Conservation (phyloP, 768 basidiomycete species). For the Asterophora parasitica region DNA sequence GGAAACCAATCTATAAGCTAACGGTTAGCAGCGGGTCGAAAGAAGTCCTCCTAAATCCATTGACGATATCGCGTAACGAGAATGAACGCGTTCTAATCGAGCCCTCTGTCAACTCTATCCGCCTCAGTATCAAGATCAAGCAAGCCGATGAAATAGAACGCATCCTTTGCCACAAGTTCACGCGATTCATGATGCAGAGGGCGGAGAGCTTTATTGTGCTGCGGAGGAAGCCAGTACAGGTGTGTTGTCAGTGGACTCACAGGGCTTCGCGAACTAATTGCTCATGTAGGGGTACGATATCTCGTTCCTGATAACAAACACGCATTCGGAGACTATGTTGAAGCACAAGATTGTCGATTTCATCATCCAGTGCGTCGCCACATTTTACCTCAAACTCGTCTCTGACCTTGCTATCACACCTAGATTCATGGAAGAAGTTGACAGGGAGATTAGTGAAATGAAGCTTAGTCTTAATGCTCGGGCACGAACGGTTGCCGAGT, state of each 20-base stretch:
- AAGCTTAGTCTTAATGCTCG: conserved; percentile 94
- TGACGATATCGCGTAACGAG: conserved; percentile 95
- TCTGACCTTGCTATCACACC: conserved; percentile 1
- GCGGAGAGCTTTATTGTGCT: conserved; percentile 97
- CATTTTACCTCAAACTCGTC: conserved; percentile 2
- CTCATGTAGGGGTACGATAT: conserved; percentile 90
- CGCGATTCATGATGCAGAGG: conserved; percentile 97
- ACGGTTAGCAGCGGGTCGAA: conserved; percentile 64
- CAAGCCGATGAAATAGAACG: conserved; percentile 99
- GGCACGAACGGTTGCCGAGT: conserved; percentile 95
- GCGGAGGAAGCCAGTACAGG: conserved; percentile 88
- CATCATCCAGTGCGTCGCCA: conserved; percentile 81
- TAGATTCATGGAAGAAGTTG: conserved; percentile 99
- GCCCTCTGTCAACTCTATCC: conserved; percentile 94
- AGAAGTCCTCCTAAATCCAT: conserved; percentile 90
- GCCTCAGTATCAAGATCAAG: conserved; percentile 97
- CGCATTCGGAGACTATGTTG: conserved; percentile 95
- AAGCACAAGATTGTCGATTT: conserved; percentile 99
- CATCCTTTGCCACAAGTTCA: conserved; percentile 97
- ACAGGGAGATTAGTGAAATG: conserved; percentile 99
- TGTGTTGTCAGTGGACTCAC: conserved; percentile 29
- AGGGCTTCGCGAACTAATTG: neutral
- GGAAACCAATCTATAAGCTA: neutral
- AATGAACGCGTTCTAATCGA: conserved; percentile 97
- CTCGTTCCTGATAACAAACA: conserved; percentile 96